Conservation (phyloP, 306 rosid genomes). For the Citrullus mucosospermus region DNA sequence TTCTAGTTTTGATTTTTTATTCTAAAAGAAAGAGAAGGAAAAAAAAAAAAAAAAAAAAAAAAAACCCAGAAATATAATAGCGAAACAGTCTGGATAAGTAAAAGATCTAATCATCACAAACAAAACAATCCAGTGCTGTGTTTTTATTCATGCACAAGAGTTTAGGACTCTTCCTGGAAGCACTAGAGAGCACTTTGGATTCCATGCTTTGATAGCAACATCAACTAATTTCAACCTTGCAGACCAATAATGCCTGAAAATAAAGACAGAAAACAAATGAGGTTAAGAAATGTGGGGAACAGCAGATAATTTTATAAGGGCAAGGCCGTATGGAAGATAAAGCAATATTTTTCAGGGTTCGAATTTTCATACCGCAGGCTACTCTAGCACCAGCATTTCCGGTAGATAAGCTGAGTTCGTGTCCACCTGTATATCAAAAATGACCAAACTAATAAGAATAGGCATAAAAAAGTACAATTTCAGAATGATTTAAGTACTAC, state of each 20-base stretch:
- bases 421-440: conserved; percentile 52
- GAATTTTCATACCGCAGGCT: conserved; percentile 72
- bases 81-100: not conserved
- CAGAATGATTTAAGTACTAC: not conserved
- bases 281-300: not conserved
- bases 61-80: not conserved
- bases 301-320: not conserved
- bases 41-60: not conserved
- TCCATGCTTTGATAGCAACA: not conserved
- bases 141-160: not conserved
- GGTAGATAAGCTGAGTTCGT: conserved; percentile 84
- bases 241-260: conserved; percentile 71
- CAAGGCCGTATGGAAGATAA: not conserved
- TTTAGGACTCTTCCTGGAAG: not conserved
- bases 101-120: not conserved
- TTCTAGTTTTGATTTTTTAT: not conserved
- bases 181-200: not conserved
- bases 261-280: not conserved
- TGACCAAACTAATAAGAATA: not conserved
- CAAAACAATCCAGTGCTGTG: not conserved
- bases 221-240: conserved; percentile 40
- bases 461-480: not conserved
- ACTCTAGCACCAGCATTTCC: conserved; percentile 97
- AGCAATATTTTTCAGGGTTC: not conserved
- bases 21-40: too few species aligned